phyloP scores from a whole-genome alignment of 2,329 filamentous ascomycete genomes.

The Colletotrichum camelliae region DNA sequence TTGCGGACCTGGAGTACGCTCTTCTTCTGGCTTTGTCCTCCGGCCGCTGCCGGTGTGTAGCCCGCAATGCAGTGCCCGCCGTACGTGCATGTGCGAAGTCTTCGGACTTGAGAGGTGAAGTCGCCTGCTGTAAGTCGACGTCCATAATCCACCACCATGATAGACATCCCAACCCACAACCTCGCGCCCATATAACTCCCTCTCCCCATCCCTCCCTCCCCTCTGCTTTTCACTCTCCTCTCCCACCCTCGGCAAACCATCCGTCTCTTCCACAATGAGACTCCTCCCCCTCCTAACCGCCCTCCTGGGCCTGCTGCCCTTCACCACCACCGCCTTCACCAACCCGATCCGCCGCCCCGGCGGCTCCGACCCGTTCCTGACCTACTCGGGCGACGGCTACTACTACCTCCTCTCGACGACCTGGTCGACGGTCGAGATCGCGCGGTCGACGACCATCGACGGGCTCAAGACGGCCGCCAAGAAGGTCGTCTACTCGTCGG shows the following conservation, averaged over 20 bases:
- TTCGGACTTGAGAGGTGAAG: background rate
- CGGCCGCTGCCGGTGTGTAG: background rate
- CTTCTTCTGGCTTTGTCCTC: background rate
- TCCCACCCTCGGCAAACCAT: background rate
- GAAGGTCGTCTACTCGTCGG: slow-evolving; percentile 56
- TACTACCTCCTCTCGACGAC: slow-evolving; percentile 64
- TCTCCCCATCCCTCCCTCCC: background rate
- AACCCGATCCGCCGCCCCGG: slow-evolving; percentile 56
- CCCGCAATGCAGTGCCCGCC: background rate
- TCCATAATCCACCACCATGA: background rate
- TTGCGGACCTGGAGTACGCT: background rate
- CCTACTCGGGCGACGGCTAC: slow-evolving; percentile 52
- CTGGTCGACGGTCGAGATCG: slow-evolving; percentile 59
- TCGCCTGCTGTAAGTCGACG: background rate
- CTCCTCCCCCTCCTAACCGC: slow-evolving; percentile 18
- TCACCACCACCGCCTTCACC: slow-evolving; percentile 40
- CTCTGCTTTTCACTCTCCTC: background rate
- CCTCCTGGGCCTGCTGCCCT: slow-evolving; percentile 14
- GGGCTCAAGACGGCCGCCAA: slow-evolving; percentile 58
- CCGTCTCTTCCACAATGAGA: background rate
- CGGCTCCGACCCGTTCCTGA: slow-evolving; percentile 59
- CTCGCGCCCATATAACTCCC: background rate
- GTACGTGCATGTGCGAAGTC: background rate
- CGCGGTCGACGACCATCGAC: slow-evolving; percentile 56
- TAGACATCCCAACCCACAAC: background rate